Evolutionary conservation across 2,329 filamentous ascomycete genomes (phyloP).

Genomic region (Emmonsiellopsis sp.): DNA sequence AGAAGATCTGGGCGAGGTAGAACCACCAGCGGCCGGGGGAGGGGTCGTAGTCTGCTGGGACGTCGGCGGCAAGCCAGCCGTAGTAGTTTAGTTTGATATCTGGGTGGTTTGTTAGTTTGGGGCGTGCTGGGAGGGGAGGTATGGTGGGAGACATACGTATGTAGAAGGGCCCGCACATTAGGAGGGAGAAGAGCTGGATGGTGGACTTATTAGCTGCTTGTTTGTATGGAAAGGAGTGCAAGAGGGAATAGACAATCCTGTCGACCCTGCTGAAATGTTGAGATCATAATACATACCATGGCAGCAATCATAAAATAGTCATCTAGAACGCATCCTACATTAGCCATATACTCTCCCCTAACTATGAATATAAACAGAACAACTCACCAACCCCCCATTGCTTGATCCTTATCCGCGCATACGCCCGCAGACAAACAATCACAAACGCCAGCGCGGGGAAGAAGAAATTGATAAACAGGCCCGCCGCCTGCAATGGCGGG

Average conservation of each 20-base stretch:
- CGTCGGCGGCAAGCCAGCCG: neutral
- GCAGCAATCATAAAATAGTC: too few relatives aligned
- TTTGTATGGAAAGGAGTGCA: too few relatives aligned
- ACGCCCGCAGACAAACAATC: neutral
- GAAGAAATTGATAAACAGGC: neutral
- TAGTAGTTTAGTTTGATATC: conserved; percentile 1
- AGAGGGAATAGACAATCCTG: too few relatives aligned
- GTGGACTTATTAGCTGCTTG: too few relatives aligned
- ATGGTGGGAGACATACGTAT: neutral
- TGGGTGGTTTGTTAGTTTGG: neutral
- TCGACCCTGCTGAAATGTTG: too few relatives aligned
- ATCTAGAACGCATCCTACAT: too few relatives aligned
- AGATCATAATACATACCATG: too few relatives aligned
- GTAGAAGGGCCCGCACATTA: neutral
- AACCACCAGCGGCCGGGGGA: neutral
- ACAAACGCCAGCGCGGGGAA: neutral
- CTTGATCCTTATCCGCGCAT: neutral
- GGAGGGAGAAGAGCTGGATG: neutral
- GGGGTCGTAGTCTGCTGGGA: neutral
- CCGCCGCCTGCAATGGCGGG: neutral
- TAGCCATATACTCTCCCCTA: neutral
- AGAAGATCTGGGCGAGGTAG: conserved; percentile 1
- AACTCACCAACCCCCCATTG: neutral
- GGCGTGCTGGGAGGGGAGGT: neutral
- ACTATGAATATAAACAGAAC: neutral